Base-by-base conservation (phyloP, 345 rosid genomes). In the Barbarea vulgaris region DNA sequence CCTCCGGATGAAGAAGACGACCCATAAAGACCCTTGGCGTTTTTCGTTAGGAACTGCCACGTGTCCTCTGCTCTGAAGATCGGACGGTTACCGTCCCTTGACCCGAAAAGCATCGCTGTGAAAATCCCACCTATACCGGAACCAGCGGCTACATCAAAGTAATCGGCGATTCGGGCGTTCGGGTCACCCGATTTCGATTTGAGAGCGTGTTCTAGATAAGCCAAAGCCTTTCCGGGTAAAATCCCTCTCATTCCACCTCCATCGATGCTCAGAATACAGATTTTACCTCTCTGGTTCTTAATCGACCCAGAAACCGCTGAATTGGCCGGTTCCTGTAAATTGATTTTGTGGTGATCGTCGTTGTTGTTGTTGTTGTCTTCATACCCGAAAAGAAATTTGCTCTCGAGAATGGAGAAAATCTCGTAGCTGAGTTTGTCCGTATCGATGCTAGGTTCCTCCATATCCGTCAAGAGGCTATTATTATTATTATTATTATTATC, bases 401-500 rank as follows among this genome's bases (percentile, higher is more conserved):
- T 91, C 56, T 94, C 98, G 37, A 94, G 89, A 55, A 94, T 89
- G 3, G 98, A 94, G 80, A 94, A 94, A 64, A 94, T 91, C 81
- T 94, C 98, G 75, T 94, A 94, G 83, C 98, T 94, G 77, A 94
- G 90, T 76, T 94, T 94, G 68, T 91, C 97, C 2, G 97, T 87
- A 67, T 94, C 98, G 76, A 94, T 88, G 86, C 97, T 94, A 30
- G 97, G 98, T 69, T 91, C 98, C 55, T 89, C 93, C 91, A 88
- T 81, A 79, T 82, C 92, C 52, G 83, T 77, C 27, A 83, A 69
- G 72, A 77, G 79, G 52, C 79, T 75, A 15, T 54, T 18, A 24
- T 63, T 9, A 21, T 64, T 56, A 30, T 62, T n/a, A n/a, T n/a
- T n/a, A n/a, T n/a, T n/a, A n/a, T n/a, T n/a, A n/a, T n/a, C n/a